Percentiles rank a stretch among this genome's conserved stretches.
Evolutionary conservation across 305 asterid genomes (phyloP).

Genomic region (Fraxinus latifolia): DNA sequence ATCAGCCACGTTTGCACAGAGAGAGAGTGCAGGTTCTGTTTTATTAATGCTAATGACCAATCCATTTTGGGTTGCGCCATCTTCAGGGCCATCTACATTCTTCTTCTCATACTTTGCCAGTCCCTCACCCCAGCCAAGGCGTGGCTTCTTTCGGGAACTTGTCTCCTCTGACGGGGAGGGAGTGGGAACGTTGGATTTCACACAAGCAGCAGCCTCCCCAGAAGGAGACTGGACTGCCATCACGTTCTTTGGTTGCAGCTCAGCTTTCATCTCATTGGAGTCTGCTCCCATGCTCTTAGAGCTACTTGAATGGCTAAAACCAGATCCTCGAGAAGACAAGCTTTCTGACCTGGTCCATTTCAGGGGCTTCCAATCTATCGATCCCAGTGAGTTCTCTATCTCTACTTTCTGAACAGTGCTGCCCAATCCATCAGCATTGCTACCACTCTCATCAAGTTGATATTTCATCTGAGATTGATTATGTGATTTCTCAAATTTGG

Average conservation of each 20-base stretch:
- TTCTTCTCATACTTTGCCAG: slow-evolving; percentile 95
- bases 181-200: slow-evolving; percentile 42
- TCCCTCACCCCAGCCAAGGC: slow-evolving; percentile 99
- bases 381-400: slow-evolving; percentile 51
- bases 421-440: slow-evolving; percentile 28
- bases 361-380: slow-evolving; percentile 72
- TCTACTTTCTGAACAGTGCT: slow-evolving; percentile 50
- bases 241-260: slow-evolving; percentile 44
- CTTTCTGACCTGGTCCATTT: slow-evolving; percentile 86
- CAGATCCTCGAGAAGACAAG: slow-evolving; percentile 73
- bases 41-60: slow-evolving; percentile 33
- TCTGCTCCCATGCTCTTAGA: slow-evolving; percentile 69
- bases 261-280: slow-evolving; percentile 51
- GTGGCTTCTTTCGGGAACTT: slow-evolving; percentile 86
- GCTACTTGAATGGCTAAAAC: slow-evolving; percentile 71
- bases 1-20: slow-evolving; percentile 41
- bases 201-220: slow-evolving; percentile 45
- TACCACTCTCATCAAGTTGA: slow-evolving; percentile 45
- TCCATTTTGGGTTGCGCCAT: slow-evolving; percentile 43
- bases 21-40: slow-evolving; percentile 41
- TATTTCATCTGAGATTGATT: slow-evolving; percentile 47
- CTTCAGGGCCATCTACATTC: slow-evolving; percentile 78
- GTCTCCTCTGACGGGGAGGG: slow-evolving; percentile 60
- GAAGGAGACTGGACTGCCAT: slow-evolving; percentile 52
- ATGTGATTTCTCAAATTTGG: slow-evolving; percentile 36